These are phyloP conservation scores for Naganishia friedmannii DNA, from an alignment of 768 basidiomycete species.

Conservation along the genomic window DNA sequence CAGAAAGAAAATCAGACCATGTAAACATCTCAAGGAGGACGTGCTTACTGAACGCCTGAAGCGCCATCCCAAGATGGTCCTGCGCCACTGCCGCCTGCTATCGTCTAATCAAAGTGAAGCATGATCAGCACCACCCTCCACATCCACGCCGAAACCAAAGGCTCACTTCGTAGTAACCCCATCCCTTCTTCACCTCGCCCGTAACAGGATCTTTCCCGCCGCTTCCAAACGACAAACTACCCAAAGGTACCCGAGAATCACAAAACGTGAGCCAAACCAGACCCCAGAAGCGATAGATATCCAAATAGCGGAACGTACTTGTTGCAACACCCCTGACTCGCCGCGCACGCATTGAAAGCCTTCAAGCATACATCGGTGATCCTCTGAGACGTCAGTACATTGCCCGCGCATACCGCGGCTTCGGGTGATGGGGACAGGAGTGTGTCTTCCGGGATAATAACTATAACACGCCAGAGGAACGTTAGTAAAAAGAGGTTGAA, in stretches of 20 bases:
- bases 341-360: slow-evolving; percentile 44
- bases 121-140: background rate
- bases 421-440: slow-evolving; percentile 39
- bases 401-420: slow-evolving; percentile 40
- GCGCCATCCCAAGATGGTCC: slow-evolving; percentile 87
- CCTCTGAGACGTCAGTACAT: slow-evolving; percentile 43
- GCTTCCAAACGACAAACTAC: slow-evolving; percentile 82
- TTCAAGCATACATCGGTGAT: slow-evolving; percentile 45
- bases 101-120: slow-evolving; percentile 60
- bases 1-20: background rate
- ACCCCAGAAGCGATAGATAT: no score
- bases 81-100: slow-evolving; percentile 89
- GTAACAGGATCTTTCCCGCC: slow-evolving; percentile 76
- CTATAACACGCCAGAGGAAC: background rate
- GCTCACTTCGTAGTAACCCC: slow-evolving; percentile 80
- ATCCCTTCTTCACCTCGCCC: slow-evolving; percentile 71
- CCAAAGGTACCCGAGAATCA: background rate
- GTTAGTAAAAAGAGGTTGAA: no score
- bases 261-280: background rate
- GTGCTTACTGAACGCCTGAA: slow-evolving; percentile 68
- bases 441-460: slow-evolving; percentile 37
- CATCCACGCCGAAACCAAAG: background rate
- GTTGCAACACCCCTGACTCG: slow-evolving; percentile 41
- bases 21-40: background rate
- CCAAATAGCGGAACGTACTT: slow-evolving; percentile 13